phyloP scores from a whole-genome alignment of 2,329 filamentous ascomycete species.

The Clonostachys byssicola region DNA sequence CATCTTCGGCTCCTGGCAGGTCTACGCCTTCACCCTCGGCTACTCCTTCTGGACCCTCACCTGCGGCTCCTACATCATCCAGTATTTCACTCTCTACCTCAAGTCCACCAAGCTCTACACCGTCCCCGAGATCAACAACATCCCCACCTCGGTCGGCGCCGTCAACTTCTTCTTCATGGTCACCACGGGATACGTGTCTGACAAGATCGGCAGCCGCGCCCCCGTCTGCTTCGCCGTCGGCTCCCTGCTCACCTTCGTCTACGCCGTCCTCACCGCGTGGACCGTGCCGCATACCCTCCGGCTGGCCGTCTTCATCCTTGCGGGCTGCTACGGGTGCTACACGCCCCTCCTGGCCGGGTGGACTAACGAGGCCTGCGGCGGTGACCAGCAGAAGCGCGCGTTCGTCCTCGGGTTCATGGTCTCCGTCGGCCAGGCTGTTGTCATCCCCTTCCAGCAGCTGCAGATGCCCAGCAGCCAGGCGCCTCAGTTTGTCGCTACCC shows the following conservation, averaged over 20 bases:
- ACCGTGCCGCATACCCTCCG: constrained; percentile 25
- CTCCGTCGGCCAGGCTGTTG: constrained; percentile 25
- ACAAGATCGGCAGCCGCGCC: constrained; percentile 26
- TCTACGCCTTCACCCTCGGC: constrained; percentile 33
- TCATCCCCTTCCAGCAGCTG: constrained; percentile 31
- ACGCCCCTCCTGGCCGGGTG: constrained; percentile 34
- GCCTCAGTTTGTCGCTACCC: constrained; percentile 23
- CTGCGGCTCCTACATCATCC: constrained; percentile 30
- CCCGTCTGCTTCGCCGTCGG: constrained; percentile 29
- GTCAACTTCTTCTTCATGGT: constrained; percentile 36
- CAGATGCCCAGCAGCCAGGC: constrained; percentile 28
- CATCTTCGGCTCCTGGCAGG: constrained; percentile 34
- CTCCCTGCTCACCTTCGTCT: constrained; percentile 24
- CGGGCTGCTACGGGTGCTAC: constrained; percentile 33
- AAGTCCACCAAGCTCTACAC: constrained; percentile 24
- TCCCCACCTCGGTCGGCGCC: constrained; percentile 35
- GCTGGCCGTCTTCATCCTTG: constrained; percentile 31
- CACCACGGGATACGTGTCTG: constrained; percentile 24
- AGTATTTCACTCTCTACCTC: constrained; percentile 34
- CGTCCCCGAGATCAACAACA: constrained; percentile 36
- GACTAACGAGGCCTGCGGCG: constrained; percentile 32
- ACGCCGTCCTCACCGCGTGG: constrained; percentile 30
- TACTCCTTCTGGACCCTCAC: constrained; percentile 35
- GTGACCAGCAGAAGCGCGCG: constrained; percentile 34
- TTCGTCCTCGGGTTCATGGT: constrained; percentile 33